Evolutionary conservation across 345 rosid genomes (phyloP).

Genomic region (Atalantia buxifolia): DNA sequence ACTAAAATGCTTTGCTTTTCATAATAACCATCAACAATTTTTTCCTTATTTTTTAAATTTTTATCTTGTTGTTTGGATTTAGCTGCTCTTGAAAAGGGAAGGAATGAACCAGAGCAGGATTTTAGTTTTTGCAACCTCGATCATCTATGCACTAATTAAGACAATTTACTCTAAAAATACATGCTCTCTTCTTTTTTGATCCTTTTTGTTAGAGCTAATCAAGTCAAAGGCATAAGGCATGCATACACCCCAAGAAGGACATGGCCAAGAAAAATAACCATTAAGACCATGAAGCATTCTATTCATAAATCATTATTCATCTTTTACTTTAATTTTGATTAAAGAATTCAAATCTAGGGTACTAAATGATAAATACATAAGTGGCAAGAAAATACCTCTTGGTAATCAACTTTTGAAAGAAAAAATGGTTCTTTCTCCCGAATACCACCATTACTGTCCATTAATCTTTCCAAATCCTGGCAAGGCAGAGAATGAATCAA

Average conservation of each 20-base stretch:
- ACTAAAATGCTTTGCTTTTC: background rate
- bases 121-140: background rate
- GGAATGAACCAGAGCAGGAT: background rate
- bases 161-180: background rate
- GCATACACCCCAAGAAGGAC: background rate
- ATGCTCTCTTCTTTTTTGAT: background rate
- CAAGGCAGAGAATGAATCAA: background rate
- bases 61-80: background rate
- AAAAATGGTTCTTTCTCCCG: conserved; percentile 83
- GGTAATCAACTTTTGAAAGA: conserved; percentile 40
- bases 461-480: conserved; percentile 77
- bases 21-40: background rate
- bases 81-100: background rate
- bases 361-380: background rate
- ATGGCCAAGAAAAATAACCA: background rate
- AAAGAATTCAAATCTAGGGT: background rate
- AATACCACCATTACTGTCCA: conserved; percentile 56
- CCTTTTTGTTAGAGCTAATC: background rate
- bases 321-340: background rate
- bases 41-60: background rate
- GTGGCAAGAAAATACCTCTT: conserved; percentile 39
- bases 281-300: background rate
- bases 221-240: background rate
- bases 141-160: background rate
- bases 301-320: background rate